These are phyloP conservation scores for Aspergillaceae sp. DNA, from an alignment of 2,329 filamentous ascomycete species.

Conservation along the genomic window DNA sequence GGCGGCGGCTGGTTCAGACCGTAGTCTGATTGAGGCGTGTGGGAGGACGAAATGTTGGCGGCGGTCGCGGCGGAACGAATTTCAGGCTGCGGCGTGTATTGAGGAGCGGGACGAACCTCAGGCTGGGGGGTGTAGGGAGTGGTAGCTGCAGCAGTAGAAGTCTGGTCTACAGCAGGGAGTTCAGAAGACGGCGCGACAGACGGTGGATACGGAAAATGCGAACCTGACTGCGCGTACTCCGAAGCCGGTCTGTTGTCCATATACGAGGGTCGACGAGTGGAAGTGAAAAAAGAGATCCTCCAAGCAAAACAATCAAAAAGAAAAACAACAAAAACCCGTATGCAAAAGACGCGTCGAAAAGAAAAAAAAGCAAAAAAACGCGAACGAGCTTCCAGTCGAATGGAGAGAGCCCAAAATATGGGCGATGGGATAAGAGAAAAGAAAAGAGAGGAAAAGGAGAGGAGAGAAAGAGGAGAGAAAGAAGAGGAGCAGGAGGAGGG, in stretches of 20 bases:
- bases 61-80: slow-evolving; percentile 48
- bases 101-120: slow-evolving; percentile 38
- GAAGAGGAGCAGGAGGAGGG: background rate
- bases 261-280: slow-evolving; percentile 28
- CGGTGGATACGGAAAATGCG: slow-evolving; percentile 52
- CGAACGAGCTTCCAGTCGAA: slow-evolving; percentile 19
- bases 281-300: slow-evolving; percentile 10
- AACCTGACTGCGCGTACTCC: slow-evolving; percentile 83
- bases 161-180: slow-evolving; percentile 77
- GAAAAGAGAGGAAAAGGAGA: slow-evolving; percentile 5
- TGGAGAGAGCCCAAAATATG: background rate
- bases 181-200: slow-evolving; percentile 63
- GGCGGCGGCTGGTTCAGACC: slow-evolving; percentile 59
- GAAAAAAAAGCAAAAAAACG: slow-evolving; percentile 11
- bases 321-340: slow-evolving; percentile 10
- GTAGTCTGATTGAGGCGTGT: slow-evolving; percentile 86
- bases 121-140: slow-evolving; percentile 34
- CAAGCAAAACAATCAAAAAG: slow-evolving; percentile 6
- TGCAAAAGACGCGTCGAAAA: slow-evolving; percentile 24
- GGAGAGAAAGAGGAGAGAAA: background rate
- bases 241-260: slow-evolving; percentile 56
- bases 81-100: slow-evolving; percentile 78
- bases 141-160: slow-evolving; percentile 61
- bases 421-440: slow-evolving; percentile 6
- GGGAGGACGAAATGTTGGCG: slow-evolving; percentile 63